Conservation (phyloP, 192 early-diverging fungal species). For the Coemansia sp. region DNA sequence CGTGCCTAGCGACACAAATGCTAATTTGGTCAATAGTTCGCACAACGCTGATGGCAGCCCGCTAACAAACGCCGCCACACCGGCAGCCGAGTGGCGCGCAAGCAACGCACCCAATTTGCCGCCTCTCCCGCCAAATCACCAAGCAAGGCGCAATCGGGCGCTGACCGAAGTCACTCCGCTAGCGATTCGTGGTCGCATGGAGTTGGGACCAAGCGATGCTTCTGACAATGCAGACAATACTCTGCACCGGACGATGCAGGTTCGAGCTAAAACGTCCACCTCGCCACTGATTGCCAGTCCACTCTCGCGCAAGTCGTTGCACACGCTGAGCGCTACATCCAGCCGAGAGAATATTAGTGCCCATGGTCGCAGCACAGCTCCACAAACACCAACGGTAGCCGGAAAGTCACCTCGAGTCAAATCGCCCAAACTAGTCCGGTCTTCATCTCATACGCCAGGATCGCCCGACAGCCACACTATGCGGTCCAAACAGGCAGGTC, state of each 20-base stretch:
- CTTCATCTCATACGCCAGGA: slow-evolving; percentile 19
- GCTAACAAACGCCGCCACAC: neutral
- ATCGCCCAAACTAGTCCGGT: slow-evolving; percentile 31
- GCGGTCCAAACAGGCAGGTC: neutral
- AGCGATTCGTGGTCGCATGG: slow-evolving; percentile 19
- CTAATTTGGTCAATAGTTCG: neutral
- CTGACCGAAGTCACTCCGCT: slow-evolving; percentile 40
- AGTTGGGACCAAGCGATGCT: slow-evolving; percentile 3
- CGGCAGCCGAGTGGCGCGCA: slow-evolving; percentile 20
- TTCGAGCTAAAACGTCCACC: slow-evolving; percentile 27
- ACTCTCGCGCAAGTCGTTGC: slow-evolving; percentile 44
- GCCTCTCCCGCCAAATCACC: slow-evolving; percentile 25
- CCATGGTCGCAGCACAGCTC: neutral
- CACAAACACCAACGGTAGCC: slow-evolving; percentile 6
- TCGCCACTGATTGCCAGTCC: slow-evolving; percentile 47
- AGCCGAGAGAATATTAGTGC: slow-evolving; percentile 16
- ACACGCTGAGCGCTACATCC: slow-evolving; percentile 19
- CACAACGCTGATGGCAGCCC: neutral
- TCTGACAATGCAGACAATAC: slow-evolving; percentile 1
- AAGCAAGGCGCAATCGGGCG: slow-evolving; percentile 39
- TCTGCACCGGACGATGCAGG: slow-evolving; percentile 13
- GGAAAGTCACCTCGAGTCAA: slow-evolving; percentile 5
- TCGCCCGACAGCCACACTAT: neutral
- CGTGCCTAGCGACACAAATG: neutral
- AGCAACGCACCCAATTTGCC: slow-evolving; percentile 16